Evolutionary conservation across 2,329 filamentous ascomycete species (phyloP).

Genomic region (Alternaria sp.): DNA sequence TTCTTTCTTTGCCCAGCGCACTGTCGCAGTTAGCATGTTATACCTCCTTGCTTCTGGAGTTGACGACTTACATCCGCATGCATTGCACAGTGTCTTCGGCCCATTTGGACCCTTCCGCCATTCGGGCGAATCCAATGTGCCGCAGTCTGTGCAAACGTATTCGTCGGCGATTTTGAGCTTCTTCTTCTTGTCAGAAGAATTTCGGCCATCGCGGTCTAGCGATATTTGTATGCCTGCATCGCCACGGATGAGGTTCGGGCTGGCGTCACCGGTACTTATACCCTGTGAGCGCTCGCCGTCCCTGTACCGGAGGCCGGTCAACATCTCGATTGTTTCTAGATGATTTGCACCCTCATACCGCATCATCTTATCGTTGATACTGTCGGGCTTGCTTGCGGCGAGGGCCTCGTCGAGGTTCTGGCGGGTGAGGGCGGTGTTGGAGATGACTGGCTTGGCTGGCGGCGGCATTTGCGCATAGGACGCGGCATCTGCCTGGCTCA

Average conservation of each 20-base stretch:
- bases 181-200: constrained; percentile 78
- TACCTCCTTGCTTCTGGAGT: background rate
- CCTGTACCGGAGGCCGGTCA: constrained; percentile 85
- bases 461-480: constrained; percentile 67
- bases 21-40: constrained; percentile 42
- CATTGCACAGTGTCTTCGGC: constrained; percentile 94
- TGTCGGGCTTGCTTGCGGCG: constrained; percentile 71
- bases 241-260: constrained; percentile 80
- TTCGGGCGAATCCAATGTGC: constrained; percentile 91
- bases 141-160: constrained; percentile 95
- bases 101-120: constrained; percentile 94
- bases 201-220: constrained; percentile 73
- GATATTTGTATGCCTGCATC: constrained; percentile 87
- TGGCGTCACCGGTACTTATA: constrained; percentile 84
- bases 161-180: constrained; percentile 83
- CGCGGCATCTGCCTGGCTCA: constrained; percentile 40
- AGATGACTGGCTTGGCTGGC: constrained; percentile 66
- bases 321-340: constrained; percentile 88
- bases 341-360: constrained; percentile 76
- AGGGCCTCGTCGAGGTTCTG: constrained; percentile 79
- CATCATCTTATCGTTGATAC: constrained; percentile 83
- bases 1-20: constrained; percentile 72
- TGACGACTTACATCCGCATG: constrained; percentile 75
- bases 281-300: constrained; percentile 88
- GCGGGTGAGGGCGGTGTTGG: constrained; percentile 74